Evolutionary conservation across 163 green algal genomes (phyloP), one percentile per base, ranked within the genome.

Genomic region (Scenedesmus sp.): DNA sequence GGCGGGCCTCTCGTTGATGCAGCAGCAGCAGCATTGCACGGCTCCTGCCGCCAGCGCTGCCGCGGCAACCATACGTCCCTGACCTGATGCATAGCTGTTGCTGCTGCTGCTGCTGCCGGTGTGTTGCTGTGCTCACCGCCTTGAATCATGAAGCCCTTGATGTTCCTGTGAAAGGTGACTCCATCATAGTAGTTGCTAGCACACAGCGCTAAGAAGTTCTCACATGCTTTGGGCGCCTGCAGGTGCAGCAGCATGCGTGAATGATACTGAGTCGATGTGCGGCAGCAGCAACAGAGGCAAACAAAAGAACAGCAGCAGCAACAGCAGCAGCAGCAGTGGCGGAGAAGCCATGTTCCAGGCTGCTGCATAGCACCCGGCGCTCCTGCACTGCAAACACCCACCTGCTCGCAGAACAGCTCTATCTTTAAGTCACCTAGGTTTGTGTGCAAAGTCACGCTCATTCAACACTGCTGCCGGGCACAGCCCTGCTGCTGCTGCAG

Each of bases 141-240:
- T 92, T 99, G 97, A 0, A 99, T 92, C 97, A 99, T 99, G 95
- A 99, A 99, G 70, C 97, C 97, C 84, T 98, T 98, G 92, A 99
- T 99, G 92, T 97, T 97, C 13, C 98, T 92, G 93, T 99, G 98
- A 92, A 99, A 99, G 18, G 98, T 94, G 3, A 97, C 98, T 67
- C 94, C 95, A 89, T 99, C 95, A 91, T 99, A 99, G 92, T 98
- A 98, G n/a, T 96, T 95, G 86, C 85, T 98, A 57, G 97, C 98
- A 60, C 95, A 97, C 8, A 99, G 95, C 0, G 98, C 98, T 16
- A 99, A 93, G 88, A 99, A 99, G 93, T 99, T 99, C 86, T 99
- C 96, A 70, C 92, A 93, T 57, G 97, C 94, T 5, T 93, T 91
- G 0, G 97, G 97, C 0, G 88, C 93, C 95, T 97, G 94, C 85